Percentiles rank a stretch among this genome's conserved stretches.
phyloP scores from a whole-genome alignment of 1,139 yeast species.

The Candida sp. region DNA sequence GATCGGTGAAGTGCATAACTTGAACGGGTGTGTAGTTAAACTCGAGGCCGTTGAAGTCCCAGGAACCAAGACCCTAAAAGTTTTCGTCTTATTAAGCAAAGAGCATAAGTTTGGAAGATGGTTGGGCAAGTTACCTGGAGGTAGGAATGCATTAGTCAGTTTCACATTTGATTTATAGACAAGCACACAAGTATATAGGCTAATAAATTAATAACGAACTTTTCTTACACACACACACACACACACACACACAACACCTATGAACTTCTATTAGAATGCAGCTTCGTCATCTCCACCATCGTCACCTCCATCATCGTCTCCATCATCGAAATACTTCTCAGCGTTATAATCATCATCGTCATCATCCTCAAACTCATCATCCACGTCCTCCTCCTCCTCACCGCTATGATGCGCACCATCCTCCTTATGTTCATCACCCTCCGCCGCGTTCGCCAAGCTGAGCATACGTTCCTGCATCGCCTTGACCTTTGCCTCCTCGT shows the following conservation, averaged over 20 bases:
- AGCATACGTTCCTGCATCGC: conserved; percentile 62
- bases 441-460: conserved; percentile 66
- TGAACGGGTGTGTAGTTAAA: conserved; percentile 74
- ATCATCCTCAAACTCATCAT: conserved; percentile 66
- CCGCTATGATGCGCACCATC: conserved; percentile 44
- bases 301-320: conserved; percentile 80
- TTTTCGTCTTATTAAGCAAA: conserved; percentile 74
- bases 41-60: conserved; percentile 69
- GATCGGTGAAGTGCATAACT: conserved; percentile 58
- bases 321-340: conserved; percentile 64
- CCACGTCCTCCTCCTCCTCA: conserved; percentile 48
- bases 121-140: conserved; percentile 48
- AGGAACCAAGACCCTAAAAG: conserved; percentile 50
- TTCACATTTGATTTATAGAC: conserved; percentile 39
- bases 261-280: conserved; percentile 50
- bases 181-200: neutral
- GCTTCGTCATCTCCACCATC: conserved; percentile 89
- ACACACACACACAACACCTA: neutral
- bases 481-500: conserved; percentile 35
- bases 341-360: conserved; percentile 69
- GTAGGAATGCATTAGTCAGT: conserved; percentile 45
- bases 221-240: neutral
- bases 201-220: conserved; percentile 2
- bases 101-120: conserved; percentile 93
- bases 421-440: conserved; percentile 35